Evolutionary conservation across 1,284 basidiomycete species (phyloP).

Genomic region (Melampsora americana): DNA sequence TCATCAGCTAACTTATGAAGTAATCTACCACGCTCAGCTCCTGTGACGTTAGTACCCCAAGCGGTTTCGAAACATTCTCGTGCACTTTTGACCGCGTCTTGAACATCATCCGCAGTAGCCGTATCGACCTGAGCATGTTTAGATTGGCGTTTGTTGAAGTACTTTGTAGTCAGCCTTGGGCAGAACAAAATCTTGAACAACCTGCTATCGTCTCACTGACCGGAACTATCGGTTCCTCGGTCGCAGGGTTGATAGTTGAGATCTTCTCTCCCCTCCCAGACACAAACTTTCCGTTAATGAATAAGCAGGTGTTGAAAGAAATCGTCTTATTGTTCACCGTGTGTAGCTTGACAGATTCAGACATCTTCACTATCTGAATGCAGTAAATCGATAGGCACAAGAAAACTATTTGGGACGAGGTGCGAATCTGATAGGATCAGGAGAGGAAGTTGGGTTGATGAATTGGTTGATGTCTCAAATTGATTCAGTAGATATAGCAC

Average conservation of each 20-base stretch:
- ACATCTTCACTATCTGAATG: neutral
- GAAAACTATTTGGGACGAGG: no score
- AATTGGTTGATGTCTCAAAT: no score
- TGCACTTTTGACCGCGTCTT: neutral
- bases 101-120: neutral
- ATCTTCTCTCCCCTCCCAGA: neutral
- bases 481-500: no score
- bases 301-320: neutral
- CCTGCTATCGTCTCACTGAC: neutral
- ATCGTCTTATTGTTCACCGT: neutral
- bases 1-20: slow-evolving; percentile 18
- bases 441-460: no score
- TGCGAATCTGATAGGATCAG: no score
- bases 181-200: no score
- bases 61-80: slow-evolving; percentile 4
- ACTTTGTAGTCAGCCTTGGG: neutral
- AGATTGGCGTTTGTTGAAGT: slow-evolving; percentile 59
- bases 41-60: slow-evolving; percentile 18
- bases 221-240: neutral
- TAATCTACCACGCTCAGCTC: slow-evolving; percentile 6
- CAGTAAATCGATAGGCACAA: no score
- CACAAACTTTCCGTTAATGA: slow-evolving; percentile 4
- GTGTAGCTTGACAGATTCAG: neutral
- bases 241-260: neutral
- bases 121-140: neutral